A percentile compares a stretch with the other conserved stretches of the same genome.
These are phyloP conservation scores for Eragrostis nindensis DNA, from an alignment of 176 grass and related monocot genomes.

Conservation along the genomic window DNA sequence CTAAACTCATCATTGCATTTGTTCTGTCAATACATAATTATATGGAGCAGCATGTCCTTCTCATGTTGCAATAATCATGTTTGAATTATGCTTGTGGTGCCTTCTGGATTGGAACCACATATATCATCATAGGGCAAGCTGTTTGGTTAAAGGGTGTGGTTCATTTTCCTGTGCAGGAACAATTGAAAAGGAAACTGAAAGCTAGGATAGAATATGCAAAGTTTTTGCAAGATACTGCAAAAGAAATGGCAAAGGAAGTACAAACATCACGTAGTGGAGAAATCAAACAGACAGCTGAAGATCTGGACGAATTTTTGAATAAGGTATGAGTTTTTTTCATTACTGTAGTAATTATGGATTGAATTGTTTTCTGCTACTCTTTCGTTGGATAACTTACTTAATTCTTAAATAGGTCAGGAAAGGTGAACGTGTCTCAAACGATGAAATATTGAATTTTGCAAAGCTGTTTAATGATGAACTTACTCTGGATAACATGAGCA, in stretches of 20 bases:
- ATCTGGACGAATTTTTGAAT: constrained; percentile 91
- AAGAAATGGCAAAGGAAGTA: constrained; percentile 98
- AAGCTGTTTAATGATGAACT: constrained; percentile 99
- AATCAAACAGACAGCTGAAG: constrained; percentile 92
- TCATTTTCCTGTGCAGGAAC: constrained; percentile 62
- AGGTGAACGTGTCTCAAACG: constrained; percentile 86
- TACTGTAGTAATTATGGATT: constrained; percentile 9
- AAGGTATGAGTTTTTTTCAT: constrained; percentile 59
- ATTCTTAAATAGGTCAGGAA: constrained; percentile 76
- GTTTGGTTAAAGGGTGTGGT: constrained; percentile 25
- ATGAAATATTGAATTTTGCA: constrained; percentile 93
- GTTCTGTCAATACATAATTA: background rate
- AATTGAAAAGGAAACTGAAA: constrained; percentile 90
- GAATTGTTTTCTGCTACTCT: constrained; percentile 22
- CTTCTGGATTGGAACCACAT: constrained; percentile 12
- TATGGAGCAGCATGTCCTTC: background rate
- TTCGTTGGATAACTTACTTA: constrained; percentile 45
- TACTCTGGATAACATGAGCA: constrained; percentile 99
- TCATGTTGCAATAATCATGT: constrained; percentile 14
- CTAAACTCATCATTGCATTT: constrained; percentile 2
- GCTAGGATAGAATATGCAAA: constrained; percentile 96
- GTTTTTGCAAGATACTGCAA: constrained; percentile 98
- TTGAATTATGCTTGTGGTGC: constrained; percentile 31
- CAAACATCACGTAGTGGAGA: constrained; percentile 86
- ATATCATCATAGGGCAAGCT: constrained; percentile 8